Base-by-base conservation (phyloP, 345 rosid genomes). In the Zanthoxylum bungeanum region DNA sequence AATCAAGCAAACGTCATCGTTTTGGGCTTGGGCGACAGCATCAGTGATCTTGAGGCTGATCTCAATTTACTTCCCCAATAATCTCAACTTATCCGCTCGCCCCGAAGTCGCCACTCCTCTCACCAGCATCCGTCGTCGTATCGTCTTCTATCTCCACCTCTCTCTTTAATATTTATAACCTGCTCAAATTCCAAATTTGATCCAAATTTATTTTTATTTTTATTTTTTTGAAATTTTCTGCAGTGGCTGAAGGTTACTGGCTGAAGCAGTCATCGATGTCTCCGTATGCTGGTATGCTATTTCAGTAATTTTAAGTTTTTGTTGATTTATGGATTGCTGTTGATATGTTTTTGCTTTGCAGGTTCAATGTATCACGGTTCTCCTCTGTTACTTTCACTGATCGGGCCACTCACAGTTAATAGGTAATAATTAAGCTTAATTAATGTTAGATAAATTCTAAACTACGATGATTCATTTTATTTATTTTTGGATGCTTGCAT, bases 311-410 rank as follows among this genome's bases (percentile, higher is more conserved):
- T 47, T 19, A n/a, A n/a, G n/a, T 62, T 47, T 24, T 16, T 49
- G n/a, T 25, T 19, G 36, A 0, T 61, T 11, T 49, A 51, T 1
- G 31, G 42, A 53, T 51, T 47, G 2, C 22, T 73, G 60, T 52
- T 53, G 25, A 9, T 17, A 24, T 68, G 16, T 49, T 50, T 60
- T 73, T 73, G 28, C 47, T 70, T 66, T 8, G 71, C 76, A 95
- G 99, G 99, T 81, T 92, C 98, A 59, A 95, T 95, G 96, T 92
- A 91, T 79, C 99, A 92, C 69, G 98, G 94, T 73, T 92, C 99
- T 9, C 97, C 99, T 33, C 78, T 92, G 82, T 77, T 95, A 46
- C 90, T 91, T 75, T 85, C 89, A 1, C 55, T 92, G 71, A 84
- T 95, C 9, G 99, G 99, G 42, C 98, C 97, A 47, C 91, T 92